Conservation (phyloP, 1,284 basidiomycete genomes). For the Ustanciosporium gigantosporum region DNA sequence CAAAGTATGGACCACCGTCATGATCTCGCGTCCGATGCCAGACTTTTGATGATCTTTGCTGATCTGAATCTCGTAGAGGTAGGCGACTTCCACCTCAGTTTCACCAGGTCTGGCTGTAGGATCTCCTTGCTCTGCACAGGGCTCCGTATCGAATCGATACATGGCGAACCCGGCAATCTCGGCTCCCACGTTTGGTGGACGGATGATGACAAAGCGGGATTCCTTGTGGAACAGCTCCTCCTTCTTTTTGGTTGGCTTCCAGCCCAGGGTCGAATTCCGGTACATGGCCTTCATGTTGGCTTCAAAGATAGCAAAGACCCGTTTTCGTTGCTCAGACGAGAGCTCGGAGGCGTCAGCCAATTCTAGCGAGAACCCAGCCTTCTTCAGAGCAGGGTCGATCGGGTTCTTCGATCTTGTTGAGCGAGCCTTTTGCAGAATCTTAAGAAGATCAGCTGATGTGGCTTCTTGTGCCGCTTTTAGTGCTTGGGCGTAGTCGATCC, state of each 20-base stretch:
- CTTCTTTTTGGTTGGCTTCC: constrained; percentile 20
- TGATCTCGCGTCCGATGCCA: constrained; percentile 23
- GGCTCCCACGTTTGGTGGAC: constrained; percentile 13
- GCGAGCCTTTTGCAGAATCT: constrained; percentile 7
- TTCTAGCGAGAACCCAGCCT: constrained; percentile 10
- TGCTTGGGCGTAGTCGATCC: constrained; percentile 10
- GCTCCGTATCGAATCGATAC: constrained; percentile 36
- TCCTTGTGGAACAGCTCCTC: constrained; percentile 18
- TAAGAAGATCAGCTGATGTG: constrained; percentile 3
- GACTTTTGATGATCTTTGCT: constrained; percentile 10
- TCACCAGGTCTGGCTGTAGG: constrained; percentile 4
- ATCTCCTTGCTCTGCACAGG: constrained; percentile 2
- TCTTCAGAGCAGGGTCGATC: constrained; percentile 6
- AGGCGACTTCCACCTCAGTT: constrained; percentile 21
- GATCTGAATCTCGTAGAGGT: constrained; percentile 38
- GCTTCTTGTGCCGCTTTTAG: constrained; percentile 3
- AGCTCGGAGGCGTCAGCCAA: constrained; percentile 2
- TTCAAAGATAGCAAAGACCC: constrained; percentile 28
- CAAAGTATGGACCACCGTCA: constrained; percentile 11
- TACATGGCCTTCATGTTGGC: constrained; percentile 40
- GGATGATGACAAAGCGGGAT: constrained; percentile 29
- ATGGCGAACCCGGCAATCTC: constrained; percentile 31
- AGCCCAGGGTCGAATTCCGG: constrained; percentile 19
- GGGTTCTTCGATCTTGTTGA: constrained; percentile 12
- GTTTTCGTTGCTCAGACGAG: constrained; percentile 30